Evolutionary conservation across 768 basidiomycete genomes (phyloP).

Genomic region (Agaricus sinodeliciosus): DNA sequence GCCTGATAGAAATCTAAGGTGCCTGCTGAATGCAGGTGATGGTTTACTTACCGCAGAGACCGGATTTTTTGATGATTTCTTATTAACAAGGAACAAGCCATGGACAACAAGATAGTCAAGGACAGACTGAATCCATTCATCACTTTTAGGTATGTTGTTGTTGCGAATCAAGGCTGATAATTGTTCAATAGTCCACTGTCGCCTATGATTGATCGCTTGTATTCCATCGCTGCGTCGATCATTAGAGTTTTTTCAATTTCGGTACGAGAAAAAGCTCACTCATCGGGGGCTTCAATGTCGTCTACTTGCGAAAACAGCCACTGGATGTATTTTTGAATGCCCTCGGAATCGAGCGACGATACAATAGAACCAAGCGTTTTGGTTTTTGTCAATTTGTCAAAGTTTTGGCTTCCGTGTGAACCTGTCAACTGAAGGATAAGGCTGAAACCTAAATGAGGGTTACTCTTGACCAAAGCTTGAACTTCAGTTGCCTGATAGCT

Average conservation of each 20-base stretch:
- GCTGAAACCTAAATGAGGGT: conserved; percentile 78
- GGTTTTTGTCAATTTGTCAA: conserved; percentile 88
- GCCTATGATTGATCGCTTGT: conserved; percentile 44
- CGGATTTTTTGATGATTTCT: conserved; percentile 61
- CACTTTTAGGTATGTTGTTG: conserved; percentile 70
- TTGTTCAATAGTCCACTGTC: conserved; percentile 87
- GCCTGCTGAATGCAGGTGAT: background rate
- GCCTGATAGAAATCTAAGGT: conserved; percentile 35
- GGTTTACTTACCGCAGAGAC: conserved; percentile 47
- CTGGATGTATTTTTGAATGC: conserved; percentile 70
- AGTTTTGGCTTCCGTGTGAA: conserved; percentile 76
- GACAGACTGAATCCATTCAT: conserved; percentile 67
- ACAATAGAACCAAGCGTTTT: conserved; percentile 88
- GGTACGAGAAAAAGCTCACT: conserved; percentile 26
- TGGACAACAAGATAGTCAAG: conserved; percentile 80
- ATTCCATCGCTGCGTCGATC: conserved; percentile 36
- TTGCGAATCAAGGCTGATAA: conserved; percentile 73
- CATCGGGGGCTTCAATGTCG: conserved; percentile 27
- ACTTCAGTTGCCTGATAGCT: conserved; percentile 60
- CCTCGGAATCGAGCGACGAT: conserved; percentile 61
- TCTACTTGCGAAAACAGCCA: conserved; percentile 64
- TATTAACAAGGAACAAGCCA: conserved; percentile 73
- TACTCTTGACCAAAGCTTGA: conserved; percentile 63
- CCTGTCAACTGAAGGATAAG: conserved; percentile 83
- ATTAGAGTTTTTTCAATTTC: conserved; percentile 1